Evolutionary conservation across 176 grass and related monocot species (phyloP).

Genomic region (Zizania latifolia): DNA sequence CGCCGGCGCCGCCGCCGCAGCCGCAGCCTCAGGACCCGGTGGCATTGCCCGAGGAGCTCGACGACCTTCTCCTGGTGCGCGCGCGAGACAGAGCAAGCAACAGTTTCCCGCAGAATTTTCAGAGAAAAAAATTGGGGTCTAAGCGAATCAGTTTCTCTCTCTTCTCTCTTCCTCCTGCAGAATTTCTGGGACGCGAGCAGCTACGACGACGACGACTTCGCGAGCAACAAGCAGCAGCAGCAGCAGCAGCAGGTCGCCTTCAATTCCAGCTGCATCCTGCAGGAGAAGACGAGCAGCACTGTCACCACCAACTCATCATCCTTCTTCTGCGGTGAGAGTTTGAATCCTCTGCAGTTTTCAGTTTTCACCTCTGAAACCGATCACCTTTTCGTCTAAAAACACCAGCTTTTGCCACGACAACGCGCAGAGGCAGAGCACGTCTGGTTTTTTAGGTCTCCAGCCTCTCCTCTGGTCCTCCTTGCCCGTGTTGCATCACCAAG

Average conservation of each 20-base stretch:
- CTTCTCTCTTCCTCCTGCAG: constrained; percentile 25
- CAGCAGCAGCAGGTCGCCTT: constrained; percentile 27
- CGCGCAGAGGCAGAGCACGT: background rate
- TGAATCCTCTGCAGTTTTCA: background rate
- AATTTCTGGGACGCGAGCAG: constrained; percentile 63
- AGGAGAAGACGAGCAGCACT: constrained; percentile 18
- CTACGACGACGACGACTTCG: constrained; percentile 39
- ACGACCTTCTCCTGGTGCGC: constrained; percentile 58
- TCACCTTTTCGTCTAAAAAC: background rate
- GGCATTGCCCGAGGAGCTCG: constrained; percentile 38
- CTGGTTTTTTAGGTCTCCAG: constrained; percentile 16
- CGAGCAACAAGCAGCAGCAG: background rate
- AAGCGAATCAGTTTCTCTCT: background rate
- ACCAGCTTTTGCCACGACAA: background rate
- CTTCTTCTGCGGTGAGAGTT: constrained; percentile 29
- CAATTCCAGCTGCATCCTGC: constrained; percentile 32
- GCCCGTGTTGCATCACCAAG: background rate
- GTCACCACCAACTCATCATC: background rate
- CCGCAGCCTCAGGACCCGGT: background rate
- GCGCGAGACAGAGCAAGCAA: background rate
- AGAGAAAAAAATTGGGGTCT: background rate
- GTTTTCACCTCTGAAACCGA: background rate
- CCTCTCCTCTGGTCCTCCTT: background rate
- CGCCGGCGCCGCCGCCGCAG: background rate
- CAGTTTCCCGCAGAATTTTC: background rate